Evolutionary conservation across 257 asterid genomes (phyloP).

Genomic region (Scutellaria minor): DNA sequence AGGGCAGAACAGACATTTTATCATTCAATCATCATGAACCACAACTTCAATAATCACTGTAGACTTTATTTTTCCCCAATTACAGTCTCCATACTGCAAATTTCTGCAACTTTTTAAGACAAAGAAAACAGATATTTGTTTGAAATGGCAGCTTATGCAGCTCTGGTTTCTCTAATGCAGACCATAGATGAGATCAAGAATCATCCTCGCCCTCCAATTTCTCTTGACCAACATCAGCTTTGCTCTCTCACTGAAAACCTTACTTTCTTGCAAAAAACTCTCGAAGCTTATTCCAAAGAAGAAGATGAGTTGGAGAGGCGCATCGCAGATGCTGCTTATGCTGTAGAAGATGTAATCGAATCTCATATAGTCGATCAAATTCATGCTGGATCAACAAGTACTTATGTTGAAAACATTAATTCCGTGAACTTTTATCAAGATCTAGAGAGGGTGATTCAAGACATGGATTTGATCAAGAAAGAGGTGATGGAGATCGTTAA

Average conservation of each 20-base stretch:
- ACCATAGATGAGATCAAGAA: background rate
- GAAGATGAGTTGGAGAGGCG: background rate
- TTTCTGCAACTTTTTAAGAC: too few species aligned
- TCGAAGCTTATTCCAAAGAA: background rate
- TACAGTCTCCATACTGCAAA: too few species aligned
- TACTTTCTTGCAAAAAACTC: background rate
- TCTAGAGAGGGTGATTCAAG: background rate
- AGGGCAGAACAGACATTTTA: too few species aligned
- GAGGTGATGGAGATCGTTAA: background rate
- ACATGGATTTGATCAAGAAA: conserved; percentile 4
- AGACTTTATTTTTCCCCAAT: too few species aligned
- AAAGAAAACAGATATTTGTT: too few species aligned
- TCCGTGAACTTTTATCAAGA: background rate
- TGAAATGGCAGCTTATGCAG: background rate
- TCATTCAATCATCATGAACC: too few species aligned
- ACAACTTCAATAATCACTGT: too few species aligned
- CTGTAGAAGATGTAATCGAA: background rate
- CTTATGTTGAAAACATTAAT: too few species aligned
- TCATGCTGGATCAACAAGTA: background rate
- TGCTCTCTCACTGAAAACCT: background rate
- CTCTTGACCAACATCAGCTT: background rate
- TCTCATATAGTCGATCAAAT: background rate
- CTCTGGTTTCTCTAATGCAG: background rate
- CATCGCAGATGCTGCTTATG: background rate
- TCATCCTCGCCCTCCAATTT: conserved; percentile 15